Percentiles rank a stretch among this genome's conserved stretches.
phyloP scores from a whole-genome alignment of 139 green algal genomes.

The Tetradesmus obliquus region DNA sequence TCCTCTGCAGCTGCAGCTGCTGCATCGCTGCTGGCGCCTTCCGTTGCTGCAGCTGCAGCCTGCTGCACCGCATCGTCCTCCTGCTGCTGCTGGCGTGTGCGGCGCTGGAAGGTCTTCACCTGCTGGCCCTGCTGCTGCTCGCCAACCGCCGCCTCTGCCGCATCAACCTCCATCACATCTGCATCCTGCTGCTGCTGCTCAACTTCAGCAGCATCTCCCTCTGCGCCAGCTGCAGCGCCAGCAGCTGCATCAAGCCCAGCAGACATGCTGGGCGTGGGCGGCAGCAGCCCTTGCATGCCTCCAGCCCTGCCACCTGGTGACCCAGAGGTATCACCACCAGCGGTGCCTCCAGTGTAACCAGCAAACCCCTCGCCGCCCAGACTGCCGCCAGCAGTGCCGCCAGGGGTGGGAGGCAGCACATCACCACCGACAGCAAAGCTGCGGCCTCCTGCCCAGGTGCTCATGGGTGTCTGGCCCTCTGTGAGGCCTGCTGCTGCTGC shows the following conservation, averaged over 20 bases:
- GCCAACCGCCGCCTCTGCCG: too few relatives aligned
- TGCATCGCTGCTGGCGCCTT: neutral
- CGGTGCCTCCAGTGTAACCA: neutral
- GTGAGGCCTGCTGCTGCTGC: neutral
- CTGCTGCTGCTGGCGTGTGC: conserved; percentile 28
- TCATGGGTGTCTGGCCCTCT: neutral
- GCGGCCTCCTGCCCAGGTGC: neutral
- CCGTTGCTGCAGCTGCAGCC: neutral
- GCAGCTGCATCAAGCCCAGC: neutral
- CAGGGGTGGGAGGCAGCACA: neutral
- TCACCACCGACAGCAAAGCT: neutral
- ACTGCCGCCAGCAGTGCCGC: neutral
- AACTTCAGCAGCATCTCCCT: neutral
- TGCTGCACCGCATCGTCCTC: neutral
- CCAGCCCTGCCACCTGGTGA: neutral
- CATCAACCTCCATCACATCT: conserved; percentile 5
- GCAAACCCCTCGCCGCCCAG: neutral
- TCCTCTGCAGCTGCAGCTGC: neutral
- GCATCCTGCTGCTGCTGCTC: neutral
- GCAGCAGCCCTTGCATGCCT: neutral
- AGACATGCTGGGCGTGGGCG: neutral
- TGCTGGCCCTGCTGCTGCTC: neutral
- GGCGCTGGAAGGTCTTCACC: conserved; percentile 32
- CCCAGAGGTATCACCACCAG: neutral
- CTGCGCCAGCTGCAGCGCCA: neutral